phyloP scores from a whole-genome alignment of 441 rosid species.

The Isatis lusitanica region DNA sequence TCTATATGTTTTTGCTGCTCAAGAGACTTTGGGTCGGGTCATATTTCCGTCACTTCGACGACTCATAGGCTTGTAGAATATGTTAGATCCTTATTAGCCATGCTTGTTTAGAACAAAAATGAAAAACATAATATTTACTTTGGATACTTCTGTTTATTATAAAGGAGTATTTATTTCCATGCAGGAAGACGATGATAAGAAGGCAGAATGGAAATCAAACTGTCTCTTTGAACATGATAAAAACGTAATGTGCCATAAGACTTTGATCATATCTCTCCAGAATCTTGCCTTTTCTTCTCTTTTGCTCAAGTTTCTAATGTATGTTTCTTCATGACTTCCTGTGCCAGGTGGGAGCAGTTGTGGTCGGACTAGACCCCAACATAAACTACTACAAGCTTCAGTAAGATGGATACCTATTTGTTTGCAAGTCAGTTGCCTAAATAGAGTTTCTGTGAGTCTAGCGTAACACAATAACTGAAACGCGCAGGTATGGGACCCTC shows the following conservation, averaged over 20 bases:
- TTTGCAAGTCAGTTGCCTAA: not conserved
- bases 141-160: conserved; percentile 5
- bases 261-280: conserved; percentile 13
- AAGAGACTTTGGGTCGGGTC: not conserved
- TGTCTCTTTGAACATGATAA: conserved; percentile 74
- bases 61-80: not conserved
- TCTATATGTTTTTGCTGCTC: not conserved
- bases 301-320: conserved; percentile 21
- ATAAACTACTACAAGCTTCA: conserved; percentile 92
- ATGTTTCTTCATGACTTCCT: conserved; percentile 24
- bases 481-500: conserved; percentile 75
- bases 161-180: conserved; percentile 11
- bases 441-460: not conserved
- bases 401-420: conserved; percentile 47
- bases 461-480: conserved; percentile 20
- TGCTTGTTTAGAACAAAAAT: not conserved
- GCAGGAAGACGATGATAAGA: conserved; percentile 82
- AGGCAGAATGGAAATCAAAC: conserved; percentile 61
- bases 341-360: conserved; percentile 91
- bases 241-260: conserved; percentile 52
- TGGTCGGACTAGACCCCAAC: conserved; percentile 77
- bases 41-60: not conserved
- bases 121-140: not conserved
- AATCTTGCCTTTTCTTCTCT: not conserved
- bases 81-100: not conserved